Evolutionary conservation across 768 basidiomycete species (phyloP), one percentile per base, ranked within the genome.

Genomic region (Clavulina sp.): DNA sequence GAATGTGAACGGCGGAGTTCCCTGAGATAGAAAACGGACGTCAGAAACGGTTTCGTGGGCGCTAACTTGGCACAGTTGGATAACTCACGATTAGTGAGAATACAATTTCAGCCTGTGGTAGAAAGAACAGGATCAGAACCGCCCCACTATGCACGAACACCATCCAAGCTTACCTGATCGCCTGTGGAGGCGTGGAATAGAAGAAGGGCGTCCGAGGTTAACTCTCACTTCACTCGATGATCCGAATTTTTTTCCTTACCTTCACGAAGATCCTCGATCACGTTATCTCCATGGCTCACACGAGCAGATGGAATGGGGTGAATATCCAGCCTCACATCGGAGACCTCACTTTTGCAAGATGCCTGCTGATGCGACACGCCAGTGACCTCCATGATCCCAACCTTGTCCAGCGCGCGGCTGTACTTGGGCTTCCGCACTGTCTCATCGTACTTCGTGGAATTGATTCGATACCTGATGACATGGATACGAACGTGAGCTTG

Each of bases 1-100:
- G 66, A 99, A 96, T 1, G 91, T 82, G 68, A 96, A 99, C 0
- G 95, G 95, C 18, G 95, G 83, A 62, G 86, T 83, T 41, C 95
- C 95, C 48, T 49, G 26, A 28, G 24, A 16, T 9, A 9, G 9
- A 46, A 7, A 46, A 26, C 24, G 9, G 9, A 26, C 9, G 7
- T 28, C 24, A 9, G 24, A 46, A 9, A 30, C 2, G 16, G 32
- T 18, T 7, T 13, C 28, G 28, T 49, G 16, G 26, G 26, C 9
- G 26, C 13, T 46, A 9, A 13, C 48, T 30, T 16, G 28, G 16
- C 28, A 34, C 6, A 28, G 48, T 7, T 16, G 48, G 34, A 7
- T 7, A 16, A 34, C 31, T 49, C 16, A 49, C 48, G 30, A 81
- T 71, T 50, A 99, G 74, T 2, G 80, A 80, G 65, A 99, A 96